A percentile compares a stretch with the other conserved stretches of the same genome.
Evolutionary conservation across 2,329 filamentous ascomycete species (phyloP).

Genomic region (Fusarium sp.): DNA sequence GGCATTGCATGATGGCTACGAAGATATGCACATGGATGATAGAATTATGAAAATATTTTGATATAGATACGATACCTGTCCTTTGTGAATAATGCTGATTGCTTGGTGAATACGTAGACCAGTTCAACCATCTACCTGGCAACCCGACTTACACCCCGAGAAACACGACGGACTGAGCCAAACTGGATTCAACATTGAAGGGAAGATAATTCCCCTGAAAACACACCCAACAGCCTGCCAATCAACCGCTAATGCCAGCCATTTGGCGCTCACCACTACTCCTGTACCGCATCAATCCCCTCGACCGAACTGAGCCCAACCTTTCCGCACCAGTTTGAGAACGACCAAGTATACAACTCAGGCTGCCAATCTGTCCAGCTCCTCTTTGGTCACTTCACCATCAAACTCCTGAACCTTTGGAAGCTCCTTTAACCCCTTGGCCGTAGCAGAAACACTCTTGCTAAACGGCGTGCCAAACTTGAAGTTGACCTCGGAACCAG

Average conservation of each 20-base stretch:
- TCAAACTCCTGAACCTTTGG: conserved; percentile 30
- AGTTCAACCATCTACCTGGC: background rate
- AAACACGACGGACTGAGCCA: background rate
- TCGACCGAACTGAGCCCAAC: background rate
- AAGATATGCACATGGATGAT: background rate
- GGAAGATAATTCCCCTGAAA: too few relatives aligned
- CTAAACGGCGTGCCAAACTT: conserved; percentile 26
- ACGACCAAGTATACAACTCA: background rate
- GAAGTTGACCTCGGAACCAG: conserved; percentile 26
- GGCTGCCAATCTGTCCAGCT: conserved; percentile 5
- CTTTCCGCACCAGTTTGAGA: background rate
- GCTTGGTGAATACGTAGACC: too few relatives aligned
- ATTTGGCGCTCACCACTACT: background rate
- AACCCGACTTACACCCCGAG: background rate
- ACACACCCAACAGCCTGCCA: background rate
- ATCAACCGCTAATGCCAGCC: background rate
- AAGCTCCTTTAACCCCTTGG: conserved; percentile 15
- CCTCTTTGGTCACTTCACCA: conserved; percentile 9
- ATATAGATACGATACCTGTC: background rate
- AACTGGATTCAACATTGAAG: background rate
- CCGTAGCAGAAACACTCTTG: conserved; percentile 40
- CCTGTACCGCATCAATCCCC: background rate
- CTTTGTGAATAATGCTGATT: background rate
- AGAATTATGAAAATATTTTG: background rate
- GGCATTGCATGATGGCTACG: background rate